These are phyloP conservation scores for Phytophthora constricta DNA, from an alignment of 352 stramenopile species.

Conservation along the genomic window DNA sequence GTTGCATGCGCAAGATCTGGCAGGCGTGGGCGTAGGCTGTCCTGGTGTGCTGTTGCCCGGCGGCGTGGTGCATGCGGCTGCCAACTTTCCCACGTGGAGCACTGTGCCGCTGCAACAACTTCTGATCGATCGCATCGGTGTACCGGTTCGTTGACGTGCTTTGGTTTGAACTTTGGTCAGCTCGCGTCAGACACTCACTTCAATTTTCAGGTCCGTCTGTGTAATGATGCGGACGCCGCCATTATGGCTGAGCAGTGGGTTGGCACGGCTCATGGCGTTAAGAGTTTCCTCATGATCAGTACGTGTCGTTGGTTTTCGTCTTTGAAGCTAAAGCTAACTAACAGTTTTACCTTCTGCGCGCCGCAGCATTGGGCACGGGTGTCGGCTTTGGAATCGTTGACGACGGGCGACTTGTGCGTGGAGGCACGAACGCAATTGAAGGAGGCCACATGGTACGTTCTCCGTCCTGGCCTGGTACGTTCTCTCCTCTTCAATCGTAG, in stretches of 20 bases:
- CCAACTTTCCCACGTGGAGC: slow-evolving; percentile 62
- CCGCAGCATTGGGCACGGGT: slow-evolving; percentile 61
- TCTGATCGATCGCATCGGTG: slow-evolving; percentile 33
- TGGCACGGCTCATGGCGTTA: slow-evolving; percentile 49
- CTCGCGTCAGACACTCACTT: neutral
- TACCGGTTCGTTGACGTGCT: slow-evolving; percentile 1
- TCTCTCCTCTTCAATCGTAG: too few relatives aligned
- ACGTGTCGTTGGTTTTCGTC: slow-evolving; percentile 10
- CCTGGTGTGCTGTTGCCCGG: slow-evolving; percentile 46
- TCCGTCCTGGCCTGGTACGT: neutral
- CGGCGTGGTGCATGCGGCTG: slow-evolving; percentile 54
- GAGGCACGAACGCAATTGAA: slow-evolving; percentile 59
- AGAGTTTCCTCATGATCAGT: slow-evolving; percentile 78
- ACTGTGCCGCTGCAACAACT: slow-evolving; percentile 52
- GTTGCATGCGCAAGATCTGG: slow-evolving; percentile 27
- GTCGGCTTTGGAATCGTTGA: slow-evolving; percentile 62
- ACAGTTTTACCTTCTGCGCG: neutral
- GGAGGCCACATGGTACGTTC: slow-evolving; percentile 62
- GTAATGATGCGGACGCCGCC: slow-evolving; percentile 74
- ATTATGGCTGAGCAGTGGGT: slow-evolving; percentile 74
- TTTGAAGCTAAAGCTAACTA: neutral
- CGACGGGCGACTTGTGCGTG: slow-evolving; percentile 52
- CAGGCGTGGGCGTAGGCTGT: slow-evolving; percentile 52
- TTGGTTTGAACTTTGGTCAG: too few relatives aligned
- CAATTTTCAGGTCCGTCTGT: slow-evolving; percentile 33